A percentile compares a stretch with the other conserved stretches of the same genome.
These are phyloP conservation scores for Flaveria trinervia DNA, from an alignment of 129 eudicot species.

Conservation along the genomic window DNA sequence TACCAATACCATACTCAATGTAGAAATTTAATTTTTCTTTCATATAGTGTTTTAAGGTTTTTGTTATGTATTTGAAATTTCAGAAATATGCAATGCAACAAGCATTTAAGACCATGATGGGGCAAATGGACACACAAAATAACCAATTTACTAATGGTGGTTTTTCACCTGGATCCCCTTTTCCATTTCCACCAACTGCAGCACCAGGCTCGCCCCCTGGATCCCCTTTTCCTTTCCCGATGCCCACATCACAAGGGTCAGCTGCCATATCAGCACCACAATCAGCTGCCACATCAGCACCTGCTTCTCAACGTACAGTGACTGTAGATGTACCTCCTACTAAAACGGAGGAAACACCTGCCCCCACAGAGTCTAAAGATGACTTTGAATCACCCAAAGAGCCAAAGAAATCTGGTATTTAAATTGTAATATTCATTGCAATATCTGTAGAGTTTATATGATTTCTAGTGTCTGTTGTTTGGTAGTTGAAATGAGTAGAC, in stretches of 20 bases:
- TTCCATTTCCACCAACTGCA: slow-evolving; percentile 61
- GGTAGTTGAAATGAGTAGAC: not conserved
- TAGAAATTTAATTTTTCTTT: not conserved
- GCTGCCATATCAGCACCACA: slow-evolving; percentile 31
- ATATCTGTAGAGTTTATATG: not conserved
- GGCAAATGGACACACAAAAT: slow-evolving; percentile 84
- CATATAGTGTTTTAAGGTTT: not conserved
- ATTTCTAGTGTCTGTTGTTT: not conserved
- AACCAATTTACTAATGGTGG: slow-evolving; percentile 66
- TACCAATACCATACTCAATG: too few species aligned
- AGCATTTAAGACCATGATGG: slow-evolving; percentile 82
- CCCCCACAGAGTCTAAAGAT: slow-evolving; percentile 36
- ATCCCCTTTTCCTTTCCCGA: slow-evolving; percentile 65
- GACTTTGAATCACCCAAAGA: slow-evolving; percentile 43
- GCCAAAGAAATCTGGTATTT: slow-evolving; percentile 70
- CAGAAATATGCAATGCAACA: slow-evolving; percentile 99
- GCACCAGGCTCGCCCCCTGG: slow-evolving; percentile 46
- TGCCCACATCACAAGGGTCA: slow-evolving; percentile 47
- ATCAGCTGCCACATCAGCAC: slow-evolving; percentile 30
- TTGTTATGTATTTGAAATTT: slow-evolving; percentile 17
- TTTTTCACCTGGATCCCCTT: slow-evolving; percentile 73
- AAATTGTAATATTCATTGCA: not conserved
- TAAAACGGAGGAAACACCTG: slow-evolving; percentile 48
- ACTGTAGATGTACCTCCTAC: slow-evolving; percentile 70
- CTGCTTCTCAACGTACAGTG: slow-evolving; percentile 55